Percentiles rank a stretch among this genome's conserved stretches.
These are phyloP conservation scores for Cutaneotrichosporon mucoides DNA, from an alignment of 1,284 basidiomycete species.

Conservation along the genomic window DNA sequence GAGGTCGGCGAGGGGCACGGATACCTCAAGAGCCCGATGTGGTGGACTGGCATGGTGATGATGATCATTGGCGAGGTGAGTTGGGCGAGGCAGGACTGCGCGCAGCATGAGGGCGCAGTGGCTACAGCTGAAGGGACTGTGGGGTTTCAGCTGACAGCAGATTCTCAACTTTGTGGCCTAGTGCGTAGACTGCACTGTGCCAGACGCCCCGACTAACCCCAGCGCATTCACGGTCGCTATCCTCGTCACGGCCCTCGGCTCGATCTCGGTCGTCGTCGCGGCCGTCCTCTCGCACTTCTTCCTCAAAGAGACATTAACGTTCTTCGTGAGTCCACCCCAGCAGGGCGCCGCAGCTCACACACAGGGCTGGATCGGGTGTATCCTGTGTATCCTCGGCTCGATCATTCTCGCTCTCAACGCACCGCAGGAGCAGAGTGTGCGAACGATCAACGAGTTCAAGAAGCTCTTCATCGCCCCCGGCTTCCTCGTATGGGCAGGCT, in stretches of 20 bases:
- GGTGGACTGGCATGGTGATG: slow-evolving; percentile 63
- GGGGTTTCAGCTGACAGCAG: slow-evolving; percentile 15
- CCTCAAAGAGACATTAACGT: slow-evolving; percentile 78
- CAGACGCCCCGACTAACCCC: slow-evolving; percentile 5
- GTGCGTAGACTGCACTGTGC: slow-evolving; percentile 24
- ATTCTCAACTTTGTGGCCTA: slow-evolving; percentile 51
- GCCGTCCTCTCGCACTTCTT: slow-evolving; percentile 90
- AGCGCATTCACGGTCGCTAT: slow-evolving; percentile 43
- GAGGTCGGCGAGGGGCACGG: slow-evolving; percentile 85
- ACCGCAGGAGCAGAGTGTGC: slow-evolving; percentile 72
- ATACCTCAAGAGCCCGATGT: slow-evolving; percentile 76
- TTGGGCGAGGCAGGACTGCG: neutral
- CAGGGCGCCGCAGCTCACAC: neutral
- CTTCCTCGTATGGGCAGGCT: slow-evolving; percentile 68
- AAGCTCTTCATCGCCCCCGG: slow-evolving; percentile 78
- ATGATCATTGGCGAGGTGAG: slow-evolving; percentile 42
- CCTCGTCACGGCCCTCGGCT: slow-evolving; percentile 68
- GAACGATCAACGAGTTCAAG: slow-evolving; percentile 75
- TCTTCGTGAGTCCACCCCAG: slow-evolving; percentile 24
- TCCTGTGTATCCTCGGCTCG: slow-evolving; percentile 76
- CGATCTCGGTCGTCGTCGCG: slow-evolving; percentile 93
- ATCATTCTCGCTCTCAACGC: slow-evolving; percentile 61
- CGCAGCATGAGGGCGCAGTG: too few species aligned
- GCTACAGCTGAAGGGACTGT: too few species aligned
- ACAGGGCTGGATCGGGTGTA: slow-evolving; percentile 84